A percentile compares a stretch with the other conserved stretches of the same genome.
These are phyloP conservation scores for Penicillium diatomitis DNA, from an alignment of 495 filamentous ascomycete genomes.

Conservation along the genomic window DNA sequence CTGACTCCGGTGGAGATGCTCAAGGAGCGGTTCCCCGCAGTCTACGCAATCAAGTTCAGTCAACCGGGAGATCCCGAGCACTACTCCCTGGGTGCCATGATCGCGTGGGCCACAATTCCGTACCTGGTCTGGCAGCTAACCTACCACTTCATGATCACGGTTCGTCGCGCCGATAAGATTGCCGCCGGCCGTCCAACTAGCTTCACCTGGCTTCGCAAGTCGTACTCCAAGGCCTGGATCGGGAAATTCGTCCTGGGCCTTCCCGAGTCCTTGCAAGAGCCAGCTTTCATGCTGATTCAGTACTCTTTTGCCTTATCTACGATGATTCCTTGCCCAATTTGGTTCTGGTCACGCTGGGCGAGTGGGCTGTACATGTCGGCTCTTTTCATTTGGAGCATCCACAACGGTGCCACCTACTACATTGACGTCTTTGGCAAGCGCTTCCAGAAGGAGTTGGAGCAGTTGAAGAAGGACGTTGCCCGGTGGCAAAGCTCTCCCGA, in stretches of 20 bases:
- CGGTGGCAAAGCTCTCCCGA: constrained; percentile 66
- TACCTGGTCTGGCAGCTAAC: constrained; percentile 85
- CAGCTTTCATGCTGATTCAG: constrained; percentile 93
- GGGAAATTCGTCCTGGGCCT: constrained; percentile 74
- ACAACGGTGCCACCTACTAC: constrained; percentile 94
- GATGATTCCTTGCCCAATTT: constrained; percentile 88
- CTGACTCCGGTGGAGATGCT: constrained; percentile 57
- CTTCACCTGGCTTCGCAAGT: constrained; percentile 92
- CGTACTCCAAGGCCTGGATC: constrained; percentile 80
- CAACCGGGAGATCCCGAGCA: constrained; percentile 59
- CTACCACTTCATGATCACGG: constrained; percentile 91
- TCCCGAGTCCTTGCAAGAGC: constrained; percentile 67
- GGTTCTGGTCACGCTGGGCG: constrained; percentile 85
- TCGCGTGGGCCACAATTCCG: constrained; percentile 85
- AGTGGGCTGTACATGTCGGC: constrained; percentile 65
- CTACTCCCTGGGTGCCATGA: constrained; percentile 77
- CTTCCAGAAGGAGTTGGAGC: constrained; percentile 93
- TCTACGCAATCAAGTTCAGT: constrained; percentile 73
- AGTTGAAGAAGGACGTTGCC: constrained; percentile 77
- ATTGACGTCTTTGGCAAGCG: constrained; percentile 95
- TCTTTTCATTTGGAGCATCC: constrained; percentile 83
- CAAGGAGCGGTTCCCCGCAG: constrained; percentile 69
- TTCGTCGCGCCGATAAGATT: constrained; percentile 86
- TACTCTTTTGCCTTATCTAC: constrained; percentile 83
- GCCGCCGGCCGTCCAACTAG: constrained; percentile 91